These are phyloP conservation scores for Debaryomycetaceae sp. DNA, from an alignment of 1,139 yeast species.

Conservation along the genomic window DNA sequence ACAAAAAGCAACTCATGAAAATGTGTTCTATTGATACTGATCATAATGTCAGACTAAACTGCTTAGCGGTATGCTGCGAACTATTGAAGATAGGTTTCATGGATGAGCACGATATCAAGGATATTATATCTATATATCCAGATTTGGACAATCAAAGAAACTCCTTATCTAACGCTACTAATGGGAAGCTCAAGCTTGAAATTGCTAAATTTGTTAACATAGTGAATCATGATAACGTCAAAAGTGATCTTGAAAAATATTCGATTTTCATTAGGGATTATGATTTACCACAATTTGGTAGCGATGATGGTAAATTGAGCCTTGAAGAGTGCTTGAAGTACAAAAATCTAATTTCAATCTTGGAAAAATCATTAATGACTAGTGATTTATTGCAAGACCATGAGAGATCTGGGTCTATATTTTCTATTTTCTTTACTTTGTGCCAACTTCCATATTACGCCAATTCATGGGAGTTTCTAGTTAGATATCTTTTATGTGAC, in stretches of 20 bases:
- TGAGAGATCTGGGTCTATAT: constrained; percentile 2
- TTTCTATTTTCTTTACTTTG: constrained; percentile 15
- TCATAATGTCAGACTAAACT: constrained; percentile 47
- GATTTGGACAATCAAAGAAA: constrained; percentile 27
- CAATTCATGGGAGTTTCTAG: constrained; percentile 31
- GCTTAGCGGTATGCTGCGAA: constrained; percentile 54
- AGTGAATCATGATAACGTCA: constrained; percentile 16
- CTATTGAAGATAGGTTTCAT: constrained; percentile 60
- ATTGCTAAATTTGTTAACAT: constrained; percentile 28
- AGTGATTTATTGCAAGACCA: constrained; percentile 1
- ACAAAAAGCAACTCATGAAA: constrained; percentile 60
- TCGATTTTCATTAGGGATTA: constrained; percentile 20
- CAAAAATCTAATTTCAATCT: constrained; percentile 31
- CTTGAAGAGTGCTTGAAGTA: constrained; percentile 32
- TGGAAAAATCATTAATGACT: constrained; percentile 2
- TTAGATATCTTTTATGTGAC: constrained; percentile 43
- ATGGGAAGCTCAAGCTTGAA: constrained; percentile 33
- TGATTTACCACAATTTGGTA: constrained; percentile 17
- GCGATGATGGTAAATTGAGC: constrained; percentile 22
- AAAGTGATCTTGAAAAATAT: constrained; percentile 18
- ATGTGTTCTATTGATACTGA: constrained; percentile 42
- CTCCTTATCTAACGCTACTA: constrained; percentile 13
- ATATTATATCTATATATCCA: constrained; percentile 43
- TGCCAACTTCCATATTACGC: constrained; percentile 18
- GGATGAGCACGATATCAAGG: constrained; percentile 50